Evolutionary conservation across 1,139 yeast genomes (phyloP).

Genomic region (Taphrina communis): DNA sequence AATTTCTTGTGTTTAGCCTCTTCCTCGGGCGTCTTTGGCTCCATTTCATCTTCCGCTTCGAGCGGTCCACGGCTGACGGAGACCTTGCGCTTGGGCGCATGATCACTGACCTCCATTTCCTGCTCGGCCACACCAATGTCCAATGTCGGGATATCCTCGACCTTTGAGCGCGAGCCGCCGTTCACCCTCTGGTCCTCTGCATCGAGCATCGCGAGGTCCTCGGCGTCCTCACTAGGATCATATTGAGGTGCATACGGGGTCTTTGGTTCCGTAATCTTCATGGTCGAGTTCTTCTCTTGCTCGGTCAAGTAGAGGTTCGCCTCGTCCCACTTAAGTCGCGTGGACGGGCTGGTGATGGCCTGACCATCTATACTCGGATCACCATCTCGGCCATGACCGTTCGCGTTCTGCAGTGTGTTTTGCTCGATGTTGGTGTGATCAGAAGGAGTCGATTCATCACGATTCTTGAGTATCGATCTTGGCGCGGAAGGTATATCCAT

Average conservation of each 20-base stretch:
- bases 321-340: conserved; percentile 74
- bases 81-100: conserved; percentile 47
- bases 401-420: conserved; percentile 34
- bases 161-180: conserved; percentile 30
- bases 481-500: conserved; percentile 3
- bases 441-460: conserved; percentile 13
- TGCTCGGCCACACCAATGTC: conserved; percentile 44
- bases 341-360: conserved; percentile 17
- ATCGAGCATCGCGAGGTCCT: conserved; percentile 59
- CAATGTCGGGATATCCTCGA: conserved; percentile 43
- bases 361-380: conserved; percentile 7
- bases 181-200: conserved; percentile 56
- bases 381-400: conserved; percentile 18
- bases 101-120: conserved; percentile 38
- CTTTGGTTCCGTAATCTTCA: conserved; percentile 94
- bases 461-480: conserved; percentile 22
- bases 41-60: conserved; percentile 52
- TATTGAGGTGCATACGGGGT: conserved; percentile 96
- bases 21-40: conserved; percentile 33
- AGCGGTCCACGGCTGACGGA: conserved; percentile 53
- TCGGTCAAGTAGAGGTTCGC: conserved; percentile 69
- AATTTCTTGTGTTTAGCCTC: conserved; percentile 37
- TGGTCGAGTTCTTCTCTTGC: conserved; percentile 71
- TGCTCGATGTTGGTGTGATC: conserved; percentile 17
- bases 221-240: conserved; percentile 83